Conservation (phyloP, 306 rosid species). For the Trichosanthes cucumerina region DNA sequence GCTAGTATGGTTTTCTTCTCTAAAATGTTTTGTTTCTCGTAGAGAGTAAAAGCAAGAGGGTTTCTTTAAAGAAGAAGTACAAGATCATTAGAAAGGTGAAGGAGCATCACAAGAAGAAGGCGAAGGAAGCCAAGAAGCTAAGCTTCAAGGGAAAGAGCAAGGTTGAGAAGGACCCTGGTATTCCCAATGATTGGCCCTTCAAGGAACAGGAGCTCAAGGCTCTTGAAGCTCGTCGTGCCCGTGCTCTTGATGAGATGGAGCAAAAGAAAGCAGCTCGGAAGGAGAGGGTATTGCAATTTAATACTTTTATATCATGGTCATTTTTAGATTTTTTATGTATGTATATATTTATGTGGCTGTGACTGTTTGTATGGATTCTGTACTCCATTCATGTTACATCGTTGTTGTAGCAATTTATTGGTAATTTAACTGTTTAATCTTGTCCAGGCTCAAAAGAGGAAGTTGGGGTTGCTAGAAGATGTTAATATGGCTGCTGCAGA, state of each 20-base stretch:
- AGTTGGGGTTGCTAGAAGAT: conserved; percentile 62
- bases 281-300: conserved; percentile 54
- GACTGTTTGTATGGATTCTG: background rate
- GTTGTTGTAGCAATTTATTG: background rate
- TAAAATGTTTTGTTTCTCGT: conserved; percentile 1
- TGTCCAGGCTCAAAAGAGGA: conserved; percentile 80
- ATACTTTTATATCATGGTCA: background rate
- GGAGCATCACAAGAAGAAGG: conserved; percentile 76
- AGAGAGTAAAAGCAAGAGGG: conserved; percentile 98
- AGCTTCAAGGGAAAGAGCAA: conserved; percentile 36
- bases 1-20: background rate
- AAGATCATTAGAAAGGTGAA: conserved; percentile 77
- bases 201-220: conserved; percentile 93
- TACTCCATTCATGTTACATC: background rate
- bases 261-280: conserved; percentile 85
- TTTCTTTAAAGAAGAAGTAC: conserved; percentile 70
- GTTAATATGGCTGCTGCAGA: conserved; percentile 30
- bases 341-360: background rate
- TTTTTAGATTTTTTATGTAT: background rate
- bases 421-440: background rate
- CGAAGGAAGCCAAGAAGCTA: conserved; percentile 89
- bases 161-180: conserved; percentile 96
- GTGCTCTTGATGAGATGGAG: conserved; percentile 57
- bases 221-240: conserved; percentile 73
- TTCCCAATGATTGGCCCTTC: conserved; percentile 97